Evolutionary conservation across 2,329 filamentous ascomycete genomes (phyloP), one percentile per base, ranked within the genome.

Genomic region (Ceratocystis harringtonii): DNA sequence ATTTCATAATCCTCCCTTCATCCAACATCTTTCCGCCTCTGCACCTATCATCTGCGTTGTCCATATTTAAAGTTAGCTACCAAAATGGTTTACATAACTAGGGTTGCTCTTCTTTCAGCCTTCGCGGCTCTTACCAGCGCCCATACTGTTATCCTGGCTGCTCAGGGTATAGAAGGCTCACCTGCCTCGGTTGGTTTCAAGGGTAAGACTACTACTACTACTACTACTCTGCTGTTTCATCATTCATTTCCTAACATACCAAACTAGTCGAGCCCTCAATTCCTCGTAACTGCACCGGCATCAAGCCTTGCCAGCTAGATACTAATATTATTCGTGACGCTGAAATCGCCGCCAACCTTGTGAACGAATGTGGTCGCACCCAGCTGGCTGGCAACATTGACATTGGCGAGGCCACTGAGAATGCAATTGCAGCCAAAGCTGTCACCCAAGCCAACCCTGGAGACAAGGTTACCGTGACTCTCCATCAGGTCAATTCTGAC

Each of bases 221-320:
- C 48, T 30, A 10, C 22, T n/a, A 10, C 12, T 30, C 17, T 32
- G 15, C 17, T 57, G 25, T 22, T n/a, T 55, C 19, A 17, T 15
- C n/a, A n/a, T 61, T 10, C 30, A 45, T 25, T n/a, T 52, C n/a
- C 7, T 69, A 58, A 69, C 44, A 17, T 36, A 1, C 15, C 30
- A 25, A 12, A 58, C 1, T 52, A 79, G 79, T 86, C 68, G 78
- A 82, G 69, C 73, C 78, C 50, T 74, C 74, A 66, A 78, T 84
- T 69, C 81, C 84, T 32, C 79, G 84, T 68, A 84, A 86, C 72
- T 85, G 84, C 73, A 85, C 82, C 17, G 76, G 76, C 65, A 84
- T 85, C 75, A 83, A 78, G 72, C 84, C 84, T 22, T 87, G 85
- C 76, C 84, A 87, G 71, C 81, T 83, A 68, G 84, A 87, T 66